Evolutionary conservation across 257 asterid genomes (phyloP).

Genomic region (Catharanthus roseus): DNA sequence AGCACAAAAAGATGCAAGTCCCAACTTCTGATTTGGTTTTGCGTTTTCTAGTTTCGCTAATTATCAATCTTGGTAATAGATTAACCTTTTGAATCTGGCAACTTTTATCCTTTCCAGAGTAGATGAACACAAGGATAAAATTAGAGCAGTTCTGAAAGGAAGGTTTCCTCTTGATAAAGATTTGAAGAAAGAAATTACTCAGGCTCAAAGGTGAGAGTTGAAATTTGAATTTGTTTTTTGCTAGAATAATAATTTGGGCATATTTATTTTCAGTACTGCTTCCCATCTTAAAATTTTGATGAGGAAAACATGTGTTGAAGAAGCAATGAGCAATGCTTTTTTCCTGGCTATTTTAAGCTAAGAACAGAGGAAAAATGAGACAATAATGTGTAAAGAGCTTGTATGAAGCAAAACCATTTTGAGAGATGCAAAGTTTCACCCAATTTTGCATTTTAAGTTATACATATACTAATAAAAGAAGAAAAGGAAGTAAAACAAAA

Average conservation of each 20-base stretch:
- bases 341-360: neutral
- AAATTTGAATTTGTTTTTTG: neutral
- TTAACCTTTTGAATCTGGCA: slow-evolving; percentile 9
- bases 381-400: neutral
- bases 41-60: slow-evolving; percentile 12
- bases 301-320: neutral
- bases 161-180: slow-evolving; percentile 91
- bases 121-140: slow-evolving; percentile 73
- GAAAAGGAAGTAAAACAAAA: neutral
- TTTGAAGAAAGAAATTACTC: slow-evolving; percentile 68
- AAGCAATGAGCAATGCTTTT: neutral
- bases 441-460: neutral
- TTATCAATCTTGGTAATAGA: slow-evolving; percentile 7
- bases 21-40: slow-evolving; percentile 19
- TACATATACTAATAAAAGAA: neutral
- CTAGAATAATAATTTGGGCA: neutral
- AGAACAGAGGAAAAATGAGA: neutral
- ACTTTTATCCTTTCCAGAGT: slow-evolving; percentile 38
- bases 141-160: slow-evolving; percentile 85
- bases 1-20: slow-evolving; percentile 49
- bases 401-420: neutral
- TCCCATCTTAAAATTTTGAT: neutral
- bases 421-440: neutral
- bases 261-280: no score
- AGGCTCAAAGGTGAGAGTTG: slow-evolving; percentile 66